Conservation (phyloP, 805 yeast species). For the Saccharomycopsis oosterbeekiorum region DNA sequence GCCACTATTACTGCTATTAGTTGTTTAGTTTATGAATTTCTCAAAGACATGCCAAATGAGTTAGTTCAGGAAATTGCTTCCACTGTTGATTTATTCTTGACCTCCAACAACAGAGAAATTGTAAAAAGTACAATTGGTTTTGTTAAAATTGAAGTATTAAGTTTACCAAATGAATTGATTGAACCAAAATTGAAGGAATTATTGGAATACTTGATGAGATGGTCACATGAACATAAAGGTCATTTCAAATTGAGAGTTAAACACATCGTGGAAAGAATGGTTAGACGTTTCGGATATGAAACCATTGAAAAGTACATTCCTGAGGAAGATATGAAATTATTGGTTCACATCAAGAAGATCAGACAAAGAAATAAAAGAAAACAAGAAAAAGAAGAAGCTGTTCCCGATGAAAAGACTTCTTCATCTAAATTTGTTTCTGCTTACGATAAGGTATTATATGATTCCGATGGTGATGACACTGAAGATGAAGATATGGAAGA, state of each 20-base stretch:
- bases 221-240: constrained; percentile 95
- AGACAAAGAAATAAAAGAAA: constrained; percentile 78
- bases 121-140: constrained; percentile 93
- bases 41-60: constrained; percentile 48
- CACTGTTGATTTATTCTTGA: constrained; percentile 81
- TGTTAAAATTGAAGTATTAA: constrained; percentile 77
- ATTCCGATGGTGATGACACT: constrained; percentile 49
- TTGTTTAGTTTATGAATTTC: constrained; percentile 80
- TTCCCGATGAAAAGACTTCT: constrained; percentile 22
- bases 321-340: constrained; percentile 75
- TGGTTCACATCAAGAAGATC: constrained; percentile 76
- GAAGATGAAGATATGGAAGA: constrained; percentile 29
- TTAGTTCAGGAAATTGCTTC: constrained; percentile 66
- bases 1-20: constrained; percentile 91
- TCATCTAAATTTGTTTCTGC: constrained; percentile 66
- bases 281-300: constrained; percentile 86
- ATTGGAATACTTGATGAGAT: constrained; percentile 64
- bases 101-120: constrained; percentile 86
- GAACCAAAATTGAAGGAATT: constrained; percentile 55
- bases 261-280: constrained; percentile 84
- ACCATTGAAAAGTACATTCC: constrained; percentile 78
- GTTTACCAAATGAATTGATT: constrained; percentile 71
- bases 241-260: constrained; percentile 89
- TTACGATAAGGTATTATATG: constrained; percentile 86
- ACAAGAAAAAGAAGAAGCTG: constrained; percentile 32